Percentiles rank a stretch among this genome's conserved stretches.
Evolutionary conservation across 139 green algal genomes (phyloP).

Genomic region (Haematococcus sp.): DNA sequence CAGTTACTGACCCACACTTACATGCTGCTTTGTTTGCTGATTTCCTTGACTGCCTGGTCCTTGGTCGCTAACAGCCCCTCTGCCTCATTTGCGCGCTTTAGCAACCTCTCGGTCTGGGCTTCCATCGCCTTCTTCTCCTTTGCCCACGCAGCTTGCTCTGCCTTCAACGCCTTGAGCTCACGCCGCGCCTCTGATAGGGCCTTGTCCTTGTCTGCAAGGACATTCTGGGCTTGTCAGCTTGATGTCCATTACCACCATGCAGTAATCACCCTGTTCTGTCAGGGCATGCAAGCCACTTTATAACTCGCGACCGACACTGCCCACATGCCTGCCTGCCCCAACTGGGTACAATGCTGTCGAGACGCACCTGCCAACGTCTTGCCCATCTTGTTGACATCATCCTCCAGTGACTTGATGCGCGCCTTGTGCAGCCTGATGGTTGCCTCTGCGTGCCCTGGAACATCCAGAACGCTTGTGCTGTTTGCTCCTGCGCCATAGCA

Average conservation of each 20-base stretch:
- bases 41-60: slow-evolving; percentile 20
- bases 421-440: slow-evolving; percentile 57
- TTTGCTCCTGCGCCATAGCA: neutral
- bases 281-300: too few relatives aligned
- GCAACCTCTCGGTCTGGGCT: slow-evolving; percentile 28
- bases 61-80: slow-evolving; percentile 5
- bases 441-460: slow-evolving; percentile 43
- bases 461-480: slow-evolving; percentile 32
- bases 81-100: slow-evolving; percentile 16
- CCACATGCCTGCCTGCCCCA: too few relatives aligned
- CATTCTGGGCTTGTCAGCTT: neutral
- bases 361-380: slow-evolving; percentile 16
- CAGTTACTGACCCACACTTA: neutral
- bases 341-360: slow-evolving; percentile 5
- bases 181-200: slow-evolving; percentile 23
- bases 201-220: slow-evolving; percentile 31
- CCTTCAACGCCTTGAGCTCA: slow-evolving; percentile 33
- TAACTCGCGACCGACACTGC: too few relatives aligned
- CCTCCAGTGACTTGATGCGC: slow-evolving; percentile 41
- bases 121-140: slow-evolving; percentile 46
- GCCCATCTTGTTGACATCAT: slow-evolving; percentile 35
- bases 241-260: neutral
- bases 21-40: slow-evolving; percentile 6
- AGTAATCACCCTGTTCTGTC: too few relatives aligned
- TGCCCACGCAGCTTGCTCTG: slow-evolving; percentile 13